These are phyloP conservation scores for Sporothrix phasma DNA, from an alignment of 2,329 filamentous ascomycete genomes.

Conservation along the genomic window DNA sequence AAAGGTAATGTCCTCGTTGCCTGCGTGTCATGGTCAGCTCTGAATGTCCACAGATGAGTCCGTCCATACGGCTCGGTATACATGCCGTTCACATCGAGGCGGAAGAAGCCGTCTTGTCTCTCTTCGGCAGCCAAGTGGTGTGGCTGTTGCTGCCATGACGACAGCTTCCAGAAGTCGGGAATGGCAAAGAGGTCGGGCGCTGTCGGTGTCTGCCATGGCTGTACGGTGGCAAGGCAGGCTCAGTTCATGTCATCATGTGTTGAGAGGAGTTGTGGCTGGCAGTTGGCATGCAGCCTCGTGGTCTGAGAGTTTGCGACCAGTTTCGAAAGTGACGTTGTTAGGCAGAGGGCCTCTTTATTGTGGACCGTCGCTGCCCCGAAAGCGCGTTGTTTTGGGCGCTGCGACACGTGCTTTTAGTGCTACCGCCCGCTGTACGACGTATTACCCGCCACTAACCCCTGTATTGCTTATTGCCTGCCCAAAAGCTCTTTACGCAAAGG, in stretches of 20 bases:
- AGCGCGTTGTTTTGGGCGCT: conserved; percentile 6
- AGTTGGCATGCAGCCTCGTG: neutral
- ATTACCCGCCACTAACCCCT: neutral
- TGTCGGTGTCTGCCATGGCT: conserved; percentile 21
- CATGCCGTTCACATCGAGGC: conserved; percentile 29
- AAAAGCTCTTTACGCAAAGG: neutral
- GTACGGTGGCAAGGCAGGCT: neutral
- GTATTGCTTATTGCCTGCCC: neutral
- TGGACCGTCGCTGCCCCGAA: conserved; percentile 6
- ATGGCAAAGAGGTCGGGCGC: conserved; percentile 52
- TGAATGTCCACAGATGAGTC: neutral
- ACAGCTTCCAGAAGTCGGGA: conserved; percentile 49
- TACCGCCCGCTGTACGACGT: neutral
- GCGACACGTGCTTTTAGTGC: neutral
- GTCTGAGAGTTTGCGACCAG: neutral
- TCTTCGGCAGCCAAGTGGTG: neutral
- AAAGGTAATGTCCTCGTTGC: neutral
- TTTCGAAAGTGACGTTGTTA: conserved; percentile 10
- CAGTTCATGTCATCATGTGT: neutral
- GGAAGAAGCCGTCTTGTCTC: conserved; percentile 32
- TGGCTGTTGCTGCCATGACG: conserved; percentile 36
- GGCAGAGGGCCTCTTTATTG: neutral
- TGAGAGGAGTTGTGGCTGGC: neutral
- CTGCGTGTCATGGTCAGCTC: neutral
- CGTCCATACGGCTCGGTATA: neutral